Base-by-base conservation (phyloP, 768 basidiomycete genomes). In the Leccinum subgranulosum region DNA sequence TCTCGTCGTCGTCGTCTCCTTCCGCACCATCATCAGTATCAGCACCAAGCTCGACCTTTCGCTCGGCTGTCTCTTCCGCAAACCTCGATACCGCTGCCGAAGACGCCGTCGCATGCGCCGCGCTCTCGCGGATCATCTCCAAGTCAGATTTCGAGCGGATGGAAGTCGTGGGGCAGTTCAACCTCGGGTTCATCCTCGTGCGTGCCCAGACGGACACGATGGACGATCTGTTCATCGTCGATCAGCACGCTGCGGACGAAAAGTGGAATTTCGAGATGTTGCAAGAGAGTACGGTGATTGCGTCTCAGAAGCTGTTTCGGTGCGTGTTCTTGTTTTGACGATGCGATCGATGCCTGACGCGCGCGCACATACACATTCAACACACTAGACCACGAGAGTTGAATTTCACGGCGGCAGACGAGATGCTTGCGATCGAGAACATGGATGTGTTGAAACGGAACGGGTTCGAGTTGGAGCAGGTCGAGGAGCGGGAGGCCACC, bases 191-290 rank as follows among this genome's bases (percentile, higher is more conserved):
- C 73, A 93, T 99, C 71, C 81, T 99, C 56, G 83, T 84, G 3
- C 83, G 95, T 23, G 23, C 23, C 23, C 54, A n/a, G 21, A 45
- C 27, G 2, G 31, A 45, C 6, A 53, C 14, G 9, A 77, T 84
- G 74, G 95, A 98, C 67, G 96, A 99, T 66, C 76, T 99, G 43
- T 98, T 98, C 74, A 94, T 99, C 60, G 82, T 98, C 17, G 96
- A 98, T 66, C 96, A 98, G 69, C 96, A 98, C 72, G 96, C 96
- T 5, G 87, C 92, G 6, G 97, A 99, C 72, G 97, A 98, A 74
- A 98, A 98, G 76, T 98, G 92, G 74, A 98, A 98, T 69, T 98
- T 98, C 68, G 97, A 98, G 77, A 90, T 84, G 1, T 74, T 98
- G 56, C 96, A 98, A 71, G 80, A 83, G 62, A 93, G 86, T n/a